phyloP scores from a whole-genome alignment of 2,329 filamentous ascomycete species.

The Fusarium setosum region DNA sequence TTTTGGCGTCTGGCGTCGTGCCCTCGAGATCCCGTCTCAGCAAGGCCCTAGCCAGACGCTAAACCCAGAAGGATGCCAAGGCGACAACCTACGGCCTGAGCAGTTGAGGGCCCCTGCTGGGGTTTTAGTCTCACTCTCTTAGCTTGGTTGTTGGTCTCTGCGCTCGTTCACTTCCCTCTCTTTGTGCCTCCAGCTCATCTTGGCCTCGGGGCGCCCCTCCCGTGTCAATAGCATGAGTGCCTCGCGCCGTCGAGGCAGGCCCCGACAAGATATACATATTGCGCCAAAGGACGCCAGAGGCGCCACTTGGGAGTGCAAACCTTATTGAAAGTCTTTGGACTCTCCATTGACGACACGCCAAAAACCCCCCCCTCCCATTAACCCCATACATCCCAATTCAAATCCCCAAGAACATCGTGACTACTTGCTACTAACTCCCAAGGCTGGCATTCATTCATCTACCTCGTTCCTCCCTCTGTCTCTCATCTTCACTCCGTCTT shows the following conservation, averaged over 20 bases:
- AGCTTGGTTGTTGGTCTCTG: constrained; percentile 18
- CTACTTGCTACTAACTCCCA: constrained; percentile 24
- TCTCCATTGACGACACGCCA: constrained; percentile 39
- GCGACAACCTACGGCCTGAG: constrained; percentile 31
- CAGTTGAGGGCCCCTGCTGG: constrained; percentile 20
- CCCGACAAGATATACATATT: constrained; percentile 41
- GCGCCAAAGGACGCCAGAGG: constrained; percentile 37
- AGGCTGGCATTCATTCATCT: constrained; percentile 32
- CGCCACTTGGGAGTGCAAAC: constrained; percentile 40
- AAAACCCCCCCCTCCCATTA: background rate
- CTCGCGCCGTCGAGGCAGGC: constrained; percentile 27
- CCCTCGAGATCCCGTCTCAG: constrained; percentile 47
- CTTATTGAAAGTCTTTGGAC: constrained; percentile 41
- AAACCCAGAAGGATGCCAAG: constrained; percentile 31
- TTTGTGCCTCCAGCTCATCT: background rate
- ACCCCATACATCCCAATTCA: constrained; percentile 34
- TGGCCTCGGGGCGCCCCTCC: background rate
- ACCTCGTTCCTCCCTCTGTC: constrained; percentile 29
- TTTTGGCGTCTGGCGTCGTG: constrained; percentile 36
- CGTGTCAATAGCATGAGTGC: constrained; percentile 8
- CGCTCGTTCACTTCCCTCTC: constrained; percentile 13
- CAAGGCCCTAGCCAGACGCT: constrained; percentile 23
- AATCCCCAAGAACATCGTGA: constrained; percentile 38
- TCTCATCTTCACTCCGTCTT: constrained; percentile 20
- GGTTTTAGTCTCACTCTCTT: constrained; percentile 22